These are phyloP conservation scores for Climacium dendroides DNA, from an alignment of 225 moss, liverwort and hornwort genomes.

Conservation along the genomic window DNA sequence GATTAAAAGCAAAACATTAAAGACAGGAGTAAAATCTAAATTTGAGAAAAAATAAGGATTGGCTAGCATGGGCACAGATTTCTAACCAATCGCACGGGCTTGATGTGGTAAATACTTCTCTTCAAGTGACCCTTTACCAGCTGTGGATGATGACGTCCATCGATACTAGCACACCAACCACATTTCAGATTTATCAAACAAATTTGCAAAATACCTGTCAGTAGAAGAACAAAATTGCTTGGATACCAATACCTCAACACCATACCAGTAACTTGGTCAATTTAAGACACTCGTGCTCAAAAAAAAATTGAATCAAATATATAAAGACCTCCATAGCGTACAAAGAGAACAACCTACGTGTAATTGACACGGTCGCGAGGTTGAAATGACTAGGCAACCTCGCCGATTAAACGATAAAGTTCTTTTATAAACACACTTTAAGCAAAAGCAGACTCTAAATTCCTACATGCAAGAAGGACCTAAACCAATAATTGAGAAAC, in stretches of 20 bases:
- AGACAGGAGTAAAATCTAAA: not conserved
- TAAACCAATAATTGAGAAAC: not conserved
- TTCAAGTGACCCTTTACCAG: conserved; percentile 60
- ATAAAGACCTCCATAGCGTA: not conserved
- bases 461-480: not conserved
- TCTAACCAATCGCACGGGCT: conserved; percentile 53
- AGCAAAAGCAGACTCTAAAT: not conserved
- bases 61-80: not conserved
- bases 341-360: not conserved
- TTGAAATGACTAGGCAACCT: not conserved
- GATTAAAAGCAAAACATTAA: not conserved
- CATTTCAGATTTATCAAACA: not conserved
- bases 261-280: not conserved
- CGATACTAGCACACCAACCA: conserved; percentile 46
- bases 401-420: not conserved
- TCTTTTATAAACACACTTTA: not conserved
- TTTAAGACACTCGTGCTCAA: not conserved
- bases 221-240: not conserved
- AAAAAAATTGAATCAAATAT: not conserved
- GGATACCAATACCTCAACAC: not conserved
- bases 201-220: not conserved
- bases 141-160: conserved; percentile 51
- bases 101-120: conserved; percentile 86
- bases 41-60: not conserved
- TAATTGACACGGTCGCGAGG: not conserved